Conservation (phyloP, 495 filamentous ascomycete genomes). For the Penicillium dipodomyicola region DNA sequence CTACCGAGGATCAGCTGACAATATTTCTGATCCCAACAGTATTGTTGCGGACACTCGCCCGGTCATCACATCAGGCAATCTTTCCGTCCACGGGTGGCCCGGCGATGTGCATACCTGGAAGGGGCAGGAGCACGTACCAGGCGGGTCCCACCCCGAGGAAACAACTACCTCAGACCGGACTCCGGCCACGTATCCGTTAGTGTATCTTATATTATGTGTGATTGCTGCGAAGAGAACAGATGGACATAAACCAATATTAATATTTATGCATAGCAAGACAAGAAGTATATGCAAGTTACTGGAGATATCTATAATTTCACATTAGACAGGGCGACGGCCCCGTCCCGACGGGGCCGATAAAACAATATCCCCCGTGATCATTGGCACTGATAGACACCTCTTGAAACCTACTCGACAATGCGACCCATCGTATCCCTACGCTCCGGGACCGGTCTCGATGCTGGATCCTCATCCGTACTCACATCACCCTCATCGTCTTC, state of each 20-base stretch:
- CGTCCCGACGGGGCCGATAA: neutral
- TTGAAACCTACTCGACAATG: constrained; percentile 15
- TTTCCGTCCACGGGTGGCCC: neutral
- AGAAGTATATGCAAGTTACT: constrained; percentile 4
- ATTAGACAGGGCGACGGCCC: neutral
- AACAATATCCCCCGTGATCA: neutral
- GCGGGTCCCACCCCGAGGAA: neutral
- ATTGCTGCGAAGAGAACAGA: neutral
- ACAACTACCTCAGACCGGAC: neutral
- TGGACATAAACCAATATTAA: neutral
- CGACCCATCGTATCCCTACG: constrained; percentile 12
- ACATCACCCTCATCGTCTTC: constrained; percentile 33
- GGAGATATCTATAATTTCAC: constrained; percentile 7
- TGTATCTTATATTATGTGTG: neutral
- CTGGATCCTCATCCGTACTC: constrained; percentile 24
- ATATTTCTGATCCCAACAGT: too few relatives aligned
- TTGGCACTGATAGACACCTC: neutral
- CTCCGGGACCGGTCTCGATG: neutral
- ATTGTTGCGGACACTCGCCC: neutral
- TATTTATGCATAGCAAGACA: constrained; percentile 13
- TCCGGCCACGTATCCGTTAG: neutral
- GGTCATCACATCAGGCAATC: neutral
- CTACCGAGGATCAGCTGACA: too few relatives aligned
- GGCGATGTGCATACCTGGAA: neutral
- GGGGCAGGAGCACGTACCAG: constrained; percentile 1